Conservation (phyloP, 306 rosid species). For the Bauhinia variegata region DNA sequence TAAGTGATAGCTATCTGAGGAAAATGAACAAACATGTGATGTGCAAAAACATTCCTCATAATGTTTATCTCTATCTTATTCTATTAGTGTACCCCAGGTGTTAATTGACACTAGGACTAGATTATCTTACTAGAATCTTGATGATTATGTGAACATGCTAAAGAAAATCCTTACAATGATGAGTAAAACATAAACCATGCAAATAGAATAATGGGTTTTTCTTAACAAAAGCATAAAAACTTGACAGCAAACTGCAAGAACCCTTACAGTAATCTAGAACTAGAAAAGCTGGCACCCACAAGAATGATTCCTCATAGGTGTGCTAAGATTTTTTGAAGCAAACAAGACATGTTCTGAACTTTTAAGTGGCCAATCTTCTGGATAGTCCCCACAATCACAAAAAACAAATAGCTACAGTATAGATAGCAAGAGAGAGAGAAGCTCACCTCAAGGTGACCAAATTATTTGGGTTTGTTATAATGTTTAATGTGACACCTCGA, state of each 20-base stretch:
- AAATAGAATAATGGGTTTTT: conserved; percentile 33
- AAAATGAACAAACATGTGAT: conserved; percentile 34
- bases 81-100: conserved; percentile 35
- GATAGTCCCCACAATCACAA: conserved; percentile 59
- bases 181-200: conserved; percentile 34
- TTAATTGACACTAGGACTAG: conserved; percentile 14
- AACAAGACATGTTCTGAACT: conserved; percentile 56
- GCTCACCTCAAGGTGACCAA: conserved; percentile 54
- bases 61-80: neutral
- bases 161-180: conserved; percentile 26
- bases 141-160: conserved; percentile 65
- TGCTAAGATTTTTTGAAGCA: conserved; percentile 48
- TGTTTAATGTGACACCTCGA: conserved; percentile 54
- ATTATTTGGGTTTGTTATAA: conserved; percentile 41
- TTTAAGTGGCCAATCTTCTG: conserved; percentile 55
- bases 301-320: conserved; percentile 48
- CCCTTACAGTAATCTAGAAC: conserved; percentile 40
- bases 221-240: conserved; percentile 3
- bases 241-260: conserved; percentile 19
- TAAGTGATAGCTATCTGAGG: conserved; percentile 44
- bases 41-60: too few relatives aligned
- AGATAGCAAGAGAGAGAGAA: conserved; percentile 22
- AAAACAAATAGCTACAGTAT: conserved; percentile 38
- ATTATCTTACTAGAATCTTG: conserved; percentile 50
- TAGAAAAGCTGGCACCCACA: conserved; percentile 52